These are phyloP conservation scores for Pleurotus cornucopiae DNA, from an alignment of 768 basidiomycete genomes.

Conservation along the genomic window DNA sequence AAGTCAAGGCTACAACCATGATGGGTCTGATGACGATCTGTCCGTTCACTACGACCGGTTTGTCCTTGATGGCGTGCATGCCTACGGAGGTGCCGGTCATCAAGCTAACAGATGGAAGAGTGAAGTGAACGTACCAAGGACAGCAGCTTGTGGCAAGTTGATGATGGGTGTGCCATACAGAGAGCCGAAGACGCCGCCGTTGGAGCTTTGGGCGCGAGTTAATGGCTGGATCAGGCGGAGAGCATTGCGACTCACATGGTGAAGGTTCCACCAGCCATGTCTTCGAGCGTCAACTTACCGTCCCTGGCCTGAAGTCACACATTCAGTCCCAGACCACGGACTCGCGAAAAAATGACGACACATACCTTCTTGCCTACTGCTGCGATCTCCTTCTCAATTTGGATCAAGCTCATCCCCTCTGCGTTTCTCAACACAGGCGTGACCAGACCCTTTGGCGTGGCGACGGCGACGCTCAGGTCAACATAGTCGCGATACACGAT, in stretches of 20 bases:
- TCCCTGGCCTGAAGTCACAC: slow-evolving; percentile 61
- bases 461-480: slow-evolving; percentile 93
- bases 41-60: slow-evolving; percentile 85
- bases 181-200: slow-evolving; percentile 97
- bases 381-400: slow-evolving; percentile 92
- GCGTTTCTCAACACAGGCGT: slow-evolving; percentile 93
- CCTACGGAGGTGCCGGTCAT: slow-evolving; percentile 31
- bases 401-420: slow-evolving; percentile 80
- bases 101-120: not conserved
- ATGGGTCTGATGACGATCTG: slow-evolving; percentile 96
- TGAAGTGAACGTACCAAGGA: slow-evolving; percentile 56
- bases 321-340: too few relatives aligned
- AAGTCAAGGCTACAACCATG: slow-evolving; percentile 92
- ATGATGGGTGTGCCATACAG: slow-evolving; percentile 99
- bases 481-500: slow-evolving; percentile 92
- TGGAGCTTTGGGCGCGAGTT: slow-evolving; percentile 57
- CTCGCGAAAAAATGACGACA: slow-evolving; percentile 1
- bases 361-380: slow-evolving; percentile 82
- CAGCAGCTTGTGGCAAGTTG: slow-evolving; percentile 92
- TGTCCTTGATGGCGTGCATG: slow-evolving; percentile 95
- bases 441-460: slow-evolving; percentile 95
- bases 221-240: slow-evolving; percentile 1
- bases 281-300: slow-evolving; percentile 92
- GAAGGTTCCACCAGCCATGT: slow-evolving; percentile 98
- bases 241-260: slow-evolving; percentile 68